Conservation (phyloP, 805 yeast species). For the Pichia heedii region DNA sequence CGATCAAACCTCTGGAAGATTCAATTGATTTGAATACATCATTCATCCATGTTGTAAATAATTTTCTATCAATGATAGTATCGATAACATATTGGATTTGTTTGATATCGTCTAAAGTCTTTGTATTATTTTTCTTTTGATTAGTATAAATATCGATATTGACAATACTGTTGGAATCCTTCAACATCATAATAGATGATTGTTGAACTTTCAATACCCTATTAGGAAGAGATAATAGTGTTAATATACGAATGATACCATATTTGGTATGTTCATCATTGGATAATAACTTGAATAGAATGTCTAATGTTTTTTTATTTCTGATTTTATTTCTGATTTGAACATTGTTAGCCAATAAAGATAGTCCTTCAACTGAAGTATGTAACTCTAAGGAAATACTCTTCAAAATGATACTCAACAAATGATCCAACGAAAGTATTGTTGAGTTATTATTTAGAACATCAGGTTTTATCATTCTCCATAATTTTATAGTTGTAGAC, state of each 20-base stretch:
- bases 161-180: slow-evolving; percentile 25
- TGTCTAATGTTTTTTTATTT: slow-evolving; percentile 24
- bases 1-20: slow-evolving; percentile 4
- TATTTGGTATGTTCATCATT: slow-evolving; percentile 14
- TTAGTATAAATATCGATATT: slow-evolving; percentile 22
- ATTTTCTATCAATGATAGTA: slow-evolving; percentile 14
- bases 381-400: slow-evolving; percentile 19
- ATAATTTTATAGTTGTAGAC: slow-evolving; percentile 44
- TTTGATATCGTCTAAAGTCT: slow-evolving; percentile 21
- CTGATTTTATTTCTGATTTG: slow-evolving; percentile 29
- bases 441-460: slow-evolving; percentile 19
- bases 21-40: slow-evolving; percentile 3
- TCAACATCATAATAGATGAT: slow-evolving; percentile 29
- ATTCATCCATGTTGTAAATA: slow-evolving; percentile 13
- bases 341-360: slow-evolving; percentile 29
- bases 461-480: slow-evolving; percentile 39
- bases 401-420: slow-evolving; percentile 23
- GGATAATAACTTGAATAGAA: slow-evolving; percentile 12
- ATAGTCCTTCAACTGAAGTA: slow-evolving; percentile 26
- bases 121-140: slow-evolving; percentile 18
- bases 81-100: slow-evolving; percentile 21
- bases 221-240: slow-evolving; percentile 31
- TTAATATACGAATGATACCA: slow-evolving; percentile 34
- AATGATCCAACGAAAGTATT: slow-evolving; percentile 26
- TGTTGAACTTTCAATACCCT: slow-evolving; percentile 25